A percentile compares a stretch with the other conserved stretches of the same genome.
phyloP scores from a whole-genome alignment of 441 rosid genomes.

The Omphalea diandra region DNA sequence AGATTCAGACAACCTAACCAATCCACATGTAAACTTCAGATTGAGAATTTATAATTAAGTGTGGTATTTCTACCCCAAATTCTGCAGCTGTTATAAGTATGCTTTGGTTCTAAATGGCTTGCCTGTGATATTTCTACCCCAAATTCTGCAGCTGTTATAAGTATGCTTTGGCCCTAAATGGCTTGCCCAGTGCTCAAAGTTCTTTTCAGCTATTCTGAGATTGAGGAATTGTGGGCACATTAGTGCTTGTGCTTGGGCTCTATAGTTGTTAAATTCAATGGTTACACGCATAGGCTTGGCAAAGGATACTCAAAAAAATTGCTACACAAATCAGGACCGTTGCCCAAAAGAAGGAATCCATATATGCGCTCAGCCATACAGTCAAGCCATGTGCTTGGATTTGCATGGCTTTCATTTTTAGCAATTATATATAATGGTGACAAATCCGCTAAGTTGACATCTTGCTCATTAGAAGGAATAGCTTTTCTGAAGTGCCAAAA shows the following conservation, averaged over 20 bases:
- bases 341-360: conserved; percentile 1
- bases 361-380: neutral
- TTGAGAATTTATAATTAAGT: neutral
- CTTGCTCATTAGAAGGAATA: neutral
- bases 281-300: too few species aligned
- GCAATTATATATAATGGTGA: neutral
- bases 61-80: neutral
- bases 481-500: neutral
- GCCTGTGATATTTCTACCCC: neutral
- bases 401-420: neutral
- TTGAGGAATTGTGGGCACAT: too few species aligned
- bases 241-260: too few species aligned
- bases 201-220: too few species aligned
- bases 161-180: too few species aligned
- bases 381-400: neutral
- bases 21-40: neutral
- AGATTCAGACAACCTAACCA: neutral
- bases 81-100: neutral
- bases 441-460: conserved; percentile 1
- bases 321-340: neutral
- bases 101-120: too few species aligned
- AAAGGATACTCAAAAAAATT: neutral
- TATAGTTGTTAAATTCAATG: neutral
- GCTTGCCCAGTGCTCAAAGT: too few species aligned
- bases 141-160: neutral